These are phyloP conservation scores for Acacia concinna DNA, from an alignment of 331 rosid species.

Conservation along the genomic window DNA sequence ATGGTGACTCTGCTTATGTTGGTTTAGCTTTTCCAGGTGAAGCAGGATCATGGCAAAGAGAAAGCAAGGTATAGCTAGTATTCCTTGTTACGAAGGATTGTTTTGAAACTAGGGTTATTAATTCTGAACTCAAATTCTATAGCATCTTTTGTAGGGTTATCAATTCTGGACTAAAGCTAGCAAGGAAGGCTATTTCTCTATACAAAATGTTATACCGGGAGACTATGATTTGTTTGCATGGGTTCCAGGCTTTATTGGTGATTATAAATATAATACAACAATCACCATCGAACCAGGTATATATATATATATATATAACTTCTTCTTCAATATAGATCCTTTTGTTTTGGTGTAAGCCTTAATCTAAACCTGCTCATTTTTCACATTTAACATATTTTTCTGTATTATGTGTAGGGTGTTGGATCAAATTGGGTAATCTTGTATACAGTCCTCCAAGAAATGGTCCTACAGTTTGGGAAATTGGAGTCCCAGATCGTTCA, in stretches of 20 bases:
- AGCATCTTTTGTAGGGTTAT: slow-evolving; percentile 58
- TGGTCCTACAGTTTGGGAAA: slow-evolving; percentile 90
- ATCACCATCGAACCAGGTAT: slow-evolving; percentile 55
- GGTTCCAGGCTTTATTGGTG: slow-evolving; percentile 84
- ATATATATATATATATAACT: too few relatives aligned
- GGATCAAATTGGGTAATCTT: slow-evolving; percentile 32
- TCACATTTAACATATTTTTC: neutral
- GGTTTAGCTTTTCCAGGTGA: slow-evolving; percentile 81
- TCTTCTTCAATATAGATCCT: neutral
- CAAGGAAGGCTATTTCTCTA: slow-evolving; percentile 50
- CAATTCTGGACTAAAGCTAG: slow-evolving; percentile 78
- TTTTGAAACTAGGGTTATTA: neutral
- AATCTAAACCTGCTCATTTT: neutral
- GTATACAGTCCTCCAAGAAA: slow-evolving; percentile 65
- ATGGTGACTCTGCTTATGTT: slow-evolving; percentile 53
- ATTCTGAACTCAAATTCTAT: neutral
- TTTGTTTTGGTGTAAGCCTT: neutral
- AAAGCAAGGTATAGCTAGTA: slow-evolving; percentile 59
- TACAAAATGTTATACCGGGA: slow-evolving; percentile 65
- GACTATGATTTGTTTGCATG: slow-evolving; percentile 75
- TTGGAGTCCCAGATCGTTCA: slow-evolving; percentile 76
- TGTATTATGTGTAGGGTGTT: slow-evolving; percentile 41
- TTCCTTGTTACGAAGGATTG: neutral
- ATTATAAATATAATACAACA: slow-evolving; percentile 51
- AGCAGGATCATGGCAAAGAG: slow-evolving; percentile 85